phyloP scores from a whole-genome alignment of 768 basidiomycete genomes.

The Amanita molliuscula region DNA sequence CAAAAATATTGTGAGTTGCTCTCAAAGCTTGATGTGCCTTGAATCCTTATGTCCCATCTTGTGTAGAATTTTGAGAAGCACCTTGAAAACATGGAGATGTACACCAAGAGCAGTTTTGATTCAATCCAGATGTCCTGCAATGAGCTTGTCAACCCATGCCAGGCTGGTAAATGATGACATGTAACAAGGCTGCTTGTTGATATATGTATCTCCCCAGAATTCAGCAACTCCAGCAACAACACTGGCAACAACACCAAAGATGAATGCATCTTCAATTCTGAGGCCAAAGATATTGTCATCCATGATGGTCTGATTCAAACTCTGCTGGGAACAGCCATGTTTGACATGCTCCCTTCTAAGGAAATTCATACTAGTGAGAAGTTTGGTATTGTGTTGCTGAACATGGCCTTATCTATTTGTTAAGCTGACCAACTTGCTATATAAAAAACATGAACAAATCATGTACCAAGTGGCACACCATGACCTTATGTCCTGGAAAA shows the following conservation, averaged over 20 bases:
- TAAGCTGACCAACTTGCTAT: too few species aligned
- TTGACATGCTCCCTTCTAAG: too few species aligned
- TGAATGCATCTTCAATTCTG: not conserved
- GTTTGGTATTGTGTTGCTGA: too few species aligned
- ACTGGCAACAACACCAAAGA: not conserved
- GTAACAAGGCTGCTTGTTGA: not conserved
- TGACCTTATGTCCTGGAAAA: too few species aligned
- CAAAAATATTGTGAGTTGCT: constrained; percentile 18
- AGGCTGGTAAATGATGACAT: not conserved
- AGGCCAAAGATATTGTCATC: not conserved
- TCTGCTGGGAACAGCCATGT: too few species aligned
- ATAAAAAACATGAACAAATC: too few species aligned
- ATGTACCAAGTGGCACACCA: too few species aligned
- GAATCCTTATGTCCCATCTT: constrained; percentile 1
- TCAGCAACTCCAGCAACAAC: not conserved
- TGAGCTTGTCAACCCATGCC: not conserved
- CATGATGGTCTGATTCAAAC: too few species aligned
- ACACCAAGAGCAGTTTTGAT: not conserved
- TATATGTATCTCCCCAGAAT: not conserved
- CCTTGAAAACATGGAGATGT: not conserved
- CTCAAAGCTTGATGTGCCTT: constrained; percentile 5
- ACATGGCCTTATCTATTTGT: too few species aligned
- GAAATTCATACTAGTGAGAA: too few species aligned
- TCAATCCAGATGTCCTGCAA: not conserved
- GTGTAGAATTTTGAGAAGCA: not conserved